Evolutionary conservation across 768 basidiomycete species (phyloP), one percentile per base, ranked within the genome.

Genomic region (Lactarius indigo): DNA sequence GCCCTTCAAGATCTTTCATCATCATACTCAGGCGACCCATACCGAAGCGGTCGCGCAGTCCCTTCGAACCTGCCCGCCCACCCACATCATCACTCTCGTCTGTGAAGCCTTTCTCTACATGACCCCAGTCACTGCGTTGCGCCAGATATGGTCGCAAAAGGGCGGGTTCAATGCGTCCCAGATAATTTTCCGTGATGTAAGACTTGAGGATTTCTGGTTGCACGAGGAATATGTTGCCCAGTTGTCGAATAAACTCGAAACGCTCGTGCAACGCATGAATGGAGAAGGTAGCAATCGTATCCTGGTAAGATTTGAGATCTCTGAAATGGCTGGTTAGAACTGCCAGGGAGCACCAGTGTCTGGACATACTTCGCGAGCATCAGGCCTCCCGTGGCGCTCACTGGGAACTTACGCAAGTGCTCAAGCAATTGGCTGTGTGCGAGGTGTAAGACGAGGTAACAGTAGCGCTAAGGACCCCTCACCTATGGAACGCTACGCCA

Each of bases 281-380:
- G 35, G 83, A 82, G 78, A 96, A 98, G n/a, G 84, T 86, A 68
- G 83, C 80, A 70, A 97, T 86, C 2, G 85, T 85, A 72, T 98
- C 97, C 80, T 98, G 97, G 73, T 99, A 99, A 26, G 91, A 87
- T 70, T 96, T 97, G 71, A 99, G 85, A 74, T 99, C 97, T 78
- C 96, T 98, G 74, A 50, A 59, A 57, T 61, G 23, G 44, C 44
- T 13, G 52, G 31, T 61, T 52, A 35, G 59, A 52, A 44, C 33
- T 20, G 6, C 28, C 20, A 26, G 15, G 15, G 17, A 17, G 23
- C 18, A 13, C 13, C 10, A 20, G n/a, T 17, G 33, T 42, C 59
- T 26, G 44, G 35, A 69, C 87, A 67, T 70, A 96, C 95, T 98
- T 99, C 28, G 97, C 96, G 47, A 99, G 88, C 93, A 98, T 96